Conservation (phyloP, 1,284 basidiomycete genomes). For the Leccinum fallax region DNA sequence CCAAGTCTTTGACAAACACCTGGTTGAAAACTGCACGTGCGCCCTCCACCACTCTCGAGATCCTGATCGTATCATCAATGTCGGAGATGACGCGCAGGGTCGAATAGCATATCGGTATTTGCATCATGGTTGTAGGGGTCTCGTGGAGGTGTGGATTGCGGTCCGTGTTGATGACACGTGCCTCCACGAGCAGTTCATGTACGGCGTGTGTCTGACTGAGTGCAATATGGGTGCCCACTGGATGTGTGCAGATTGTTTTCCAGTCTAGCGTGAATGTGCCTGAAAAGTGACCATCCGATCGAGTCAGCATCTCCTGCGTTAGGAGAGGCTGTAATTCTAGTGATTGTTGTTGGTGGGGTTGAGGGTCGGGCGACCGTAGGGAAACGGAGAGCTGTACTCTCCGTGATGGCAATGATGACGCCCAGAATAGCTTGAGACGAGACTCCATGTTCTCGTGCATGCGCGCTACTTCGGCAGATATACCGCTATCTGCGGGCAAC, state of each 20-base stretch:
- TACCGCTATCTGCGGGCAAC: slow-evolving; percentile 10
- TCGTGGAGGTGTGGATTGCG: slow-evolving; percentile 38
- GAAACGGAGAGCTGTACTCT: slow-evolving; percentile 60
- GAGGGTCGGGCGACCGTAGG: slow-evolving; percentile 38
- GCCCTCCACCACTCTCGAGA: slow-evolving; percentile 72
- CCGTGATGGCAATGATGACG: slow-evolving; percentile 63
- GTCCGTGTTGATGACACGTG: slow-evolving; percentile 44
- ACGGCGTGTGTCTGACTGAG: slow-evolving; percentile 55
- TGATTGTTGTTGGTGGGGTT: slow-evolving; percentile 17
- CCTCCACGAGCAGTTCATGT: slow-evolving; percentile 58
- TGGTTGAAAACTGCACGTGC: slow-evolving; percentile 77
- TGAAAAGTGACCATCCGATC: slow-evolving; percentile 72
- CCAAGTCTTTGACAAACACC: slow-evolving; percentile 76
- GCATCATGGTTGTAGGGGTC: slow-evolving; percentile 19
- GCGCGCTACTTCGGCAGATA: slow-evolving; percentile 46
- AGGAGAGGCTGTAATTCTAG: slow-evolving; percentile 49
- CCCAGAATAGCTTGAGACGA: slow-evolving; percentile 79
- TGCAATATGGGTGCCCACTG: slow-evolving; percentile 55
- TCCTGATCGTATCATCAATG: slow-evolving; percentile 93
- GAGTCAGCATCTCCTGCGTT: slow-evolving; percentile 54
- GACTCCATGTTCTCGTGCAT: slow-evolving; percentile 74
- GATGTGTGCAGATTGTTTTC: slow-evolving; percentile 67
- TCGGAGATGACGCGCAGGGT: slow-evolving; percentile 85
- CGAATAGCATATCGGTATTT: slow-evolving; percentile 29
- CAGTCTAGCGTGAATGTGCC: slow-evolving; percentile 62